phyloP scores from a whole-genome alignment of 805 yeast species.

The Ogataea parapolymorpha region DNA sequence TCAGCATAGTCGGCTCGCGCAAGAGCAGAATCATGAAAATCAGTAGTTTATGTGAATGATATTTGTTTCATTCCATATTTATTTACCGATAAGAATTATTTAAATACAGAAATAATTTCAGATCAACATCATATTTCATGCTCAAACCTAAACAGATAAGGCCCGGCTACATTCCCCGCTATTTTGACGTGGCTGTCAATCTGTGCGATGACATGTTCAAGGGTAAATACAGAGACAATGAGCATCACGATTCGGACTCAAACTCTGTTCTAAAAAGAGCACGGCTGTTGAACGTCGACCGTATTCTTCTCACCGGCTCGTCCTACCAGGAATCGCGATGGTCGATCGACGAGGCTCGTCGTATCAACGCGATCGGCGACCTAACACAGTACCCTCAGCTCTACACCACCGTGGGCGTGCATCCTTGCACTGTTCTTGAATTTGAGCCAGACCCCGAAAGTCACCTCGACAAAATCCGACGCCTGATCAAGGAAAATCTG shows the following conservation, averaged over 20 bases:
- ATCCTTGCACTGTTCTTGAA: slow-evolving; percentile 82
- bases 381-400: slow-evolving; percentile 31
- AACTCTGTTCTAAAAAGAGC: slow-evolving; percentile 66
- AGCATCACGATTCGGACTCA: slow-evolving; percentile 67
- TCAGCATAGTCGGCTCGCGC: slow-evolving; percentile 2
- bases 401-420: slow-evolving; percentile 85
- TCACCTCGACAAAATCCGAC: slow-evolving; percentile 48
- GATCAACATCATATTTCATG: not conserved
- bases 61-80: not conserved
- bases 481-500: slow-evolving; percentile 47
- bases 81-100: not conserved
- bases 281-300: slow-evolving; percentile 55
- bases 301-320: slow-evolving; percentile 82
- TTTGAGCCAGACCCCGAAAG: slow-evolving; percentile 35
- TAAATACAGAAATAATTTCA: not conserved
- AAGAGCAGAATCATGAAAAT: slow-evolving; percentile 1
- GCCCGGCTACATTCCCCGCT: slow-evolving; percentile 32
- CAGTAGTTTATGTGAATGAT: slow-evolving; percentile 1
- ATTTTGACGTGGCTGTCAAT: slow-evolving; percentile 51
- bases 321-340: slow-evolving; percentile 60
- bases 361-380: slow-evolving; percentile 10
- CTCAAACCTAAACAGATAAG: slow-evolving; percentile 1
- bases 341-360: slow-evolving; percentile 54
- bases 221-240: slow-evolving; percentile 68
- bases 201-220: slow-evolving; percentile 85